Percentiles rank a stretch among this genome's conserved stretches.
phyloP scores from a whole-genome alignment of 176 grass and related monocot genomes.

The Neostapfia colusana region DNA sequence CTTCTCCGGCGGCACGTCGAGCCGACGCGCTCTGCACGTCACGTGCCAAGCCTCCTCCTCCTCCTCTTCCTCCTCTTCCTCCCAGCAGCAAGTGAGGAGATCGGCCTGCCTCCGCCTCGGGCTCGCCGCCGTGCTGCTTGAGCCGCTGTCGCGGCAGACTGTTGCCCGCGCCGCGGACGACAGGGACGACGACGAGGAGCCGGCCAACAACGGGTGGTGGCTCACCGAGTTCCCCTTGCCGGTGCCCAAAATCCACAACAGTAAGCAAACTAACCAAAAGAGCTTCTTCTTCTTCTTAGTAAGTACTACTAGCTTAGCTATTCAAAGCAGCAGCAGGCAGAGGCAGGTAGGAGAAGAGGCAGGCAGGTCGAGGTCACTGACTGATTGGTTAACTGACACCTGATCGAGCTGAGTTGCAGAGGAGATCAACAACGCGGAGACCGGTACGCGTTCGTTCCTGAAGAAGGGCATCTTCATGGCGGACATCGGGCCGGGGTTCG shows the following conservation, averaged over 20 bases:
- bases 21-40: neutral
- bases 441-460: conserved; percentile 63
- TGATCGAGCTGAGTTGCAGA: conserved; percentile 38
- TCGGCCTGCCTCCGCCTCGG: conserved; percentile 38
- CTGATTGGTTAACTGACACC: too few species aligned
- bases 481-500: conserved; percentile 54
- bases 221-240: conserved; percentile 68
- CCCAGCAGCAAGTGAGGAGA: too few species aligned
- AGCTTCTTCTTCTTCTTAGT: too few species aligned
- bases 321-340: too few species aligned
- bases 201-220: conserved; percentile 80
- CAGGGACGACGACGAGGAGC: conserved; percentile 24
- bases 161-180: conserved; percentile 30
- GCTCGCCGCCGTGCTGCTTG: conserved; percentile 44
- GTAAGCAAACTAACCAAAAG: conserved; percentile 45
- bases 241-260: conserved; percentile 52
- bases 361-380: too few species aligned
- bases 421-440: conserved; percentile 67
- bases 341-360: too few species aligned
- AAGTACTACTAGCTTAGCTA: too few species aligned
- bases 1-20: neutral
- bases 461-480: conserved; percentile 76
- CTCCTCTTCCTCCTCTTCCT: neutral
- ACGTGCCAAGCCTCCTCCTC: neutral
- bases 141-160: neutral